These are phyloP conservation scores for Trametes maxima DNA, from an alignment of 768 basidiomycete species.

Conservation along the genomic window DNA sequence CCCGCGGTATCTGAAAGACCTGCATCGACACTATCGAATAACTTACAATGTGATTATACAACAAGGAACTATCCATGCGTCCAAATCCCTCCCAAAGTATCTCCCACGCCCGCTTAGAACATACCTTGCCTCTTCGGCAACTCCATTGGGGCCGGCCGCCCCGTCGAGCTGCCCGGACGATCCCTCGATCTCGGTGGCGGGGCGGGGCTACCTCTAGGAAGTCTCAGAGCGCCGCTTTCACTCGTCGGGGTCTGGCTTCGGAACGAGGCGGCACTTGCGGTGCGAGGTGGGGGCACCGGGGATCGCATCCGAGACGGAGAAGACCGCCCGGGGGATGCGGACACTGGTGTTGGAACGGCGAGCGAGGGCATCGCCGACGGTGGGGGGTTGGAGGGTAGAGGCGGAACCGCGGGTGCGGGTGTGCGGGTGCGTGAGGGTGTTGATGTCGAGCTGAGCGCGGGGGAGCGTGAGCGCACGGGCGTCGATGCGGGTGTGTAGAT, in stretches of 20 bases:
- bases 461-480: constrained; percentile 27
- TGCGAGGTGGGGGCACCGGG: constrained; percentile 13
- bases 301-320: constrained; percentile 9
- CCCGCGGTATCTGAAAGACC: too few relatives aligned
- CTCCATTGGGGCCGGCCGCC: constrained; percentile 52
- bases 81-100: neutral
- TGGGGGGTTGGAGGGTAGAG: constrained; percentile 21
- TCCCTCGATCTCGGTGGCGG: constrained; percentile 64
- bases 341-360: constrained; percentile 19
- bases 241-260: constrained; percentile 20
- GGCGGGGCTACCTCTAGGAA: constrained; percentile 42
- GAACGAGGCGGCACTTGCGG: constrained; percentile 18
- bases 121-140: constrained; percentile 62
- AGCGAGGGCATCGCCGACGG: constrained; percentile 17
- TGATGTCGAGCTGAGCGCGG: constrained; percentile 11
- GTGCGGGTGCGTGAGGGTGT: constrained; percentile 23
- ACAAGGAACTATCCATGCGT: neutral
- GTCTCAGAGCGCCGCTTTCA: constrained; percentile 8
- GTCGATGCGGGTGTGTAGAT: constrained; percentile 34
- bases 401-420: constrained; percentile 22
- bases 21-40: neutral
- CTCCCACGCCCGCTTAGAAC: constrained; percentile 44
- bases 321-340: constrained; percentile 19
- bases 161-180: constrained; percentile 59
- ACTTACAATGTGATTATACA: neutral